phyloP scores from a whole-genome alignment of 2,329 filamentous ascomycete species.

The Aureobasidium sp. region DNA sequence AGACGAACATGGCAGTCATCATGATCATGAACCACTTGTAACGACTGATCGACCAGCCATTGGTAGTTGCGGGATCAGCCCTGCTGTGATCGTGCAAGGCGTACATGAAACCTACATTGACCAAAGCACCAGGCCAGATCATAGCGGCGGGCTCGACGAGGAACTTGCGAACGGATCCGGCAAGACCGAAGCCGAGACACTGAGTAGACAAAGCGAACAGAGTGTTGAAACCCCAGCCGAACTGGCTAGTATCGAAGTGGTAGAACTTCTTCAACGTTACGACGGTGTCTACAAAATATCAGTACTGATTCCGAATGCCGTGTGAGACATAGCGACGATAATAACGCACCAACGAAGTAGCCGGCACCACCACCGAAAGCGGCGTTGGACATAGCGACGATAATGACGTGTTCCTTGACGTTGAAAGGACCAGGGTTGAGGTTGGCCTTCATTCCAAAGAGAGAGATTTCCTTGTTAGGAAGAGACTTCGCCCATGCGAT shows the following conservation, averaged over 20 bases:
- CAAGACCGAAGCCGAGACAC: conserved; percentile 78
- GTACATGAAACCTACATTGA: conserved; percentile 67
- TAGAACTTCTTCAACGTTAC: conserved; percentile 55
- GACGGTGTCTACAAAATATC: conserved; percentile 14
- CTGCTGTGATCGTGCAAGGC: conserved; percentile 63
- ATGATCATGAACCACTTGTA: conserved; percentile 77
- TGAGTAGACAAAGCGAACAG: conserved; percentile 82
- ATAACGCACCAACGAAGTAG: conserved; percentile 16
- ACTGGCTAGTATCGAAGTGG: conserved; percentile 53
- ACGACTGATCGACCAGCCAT: conserved; percentile 73
- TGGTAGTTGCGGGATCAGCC: conserved; percentile 57
- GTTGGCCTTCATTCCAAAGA: conserved; percentile 49
- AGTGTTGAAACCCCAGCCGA: conserved; percentile 68
- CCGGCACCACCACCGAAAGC: conserved; percentile 34
- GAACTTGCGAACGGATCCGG: conserved; percentile 70
- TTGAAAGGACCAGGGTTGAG: conserved; percentile 43
- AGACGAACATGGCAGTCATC: conserved; percentile 61
- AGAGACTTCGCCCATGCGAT: conserved; percentile 51
- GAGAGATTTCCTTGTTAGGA: conserved; percentile 42
- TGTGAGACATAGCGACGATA: no score
- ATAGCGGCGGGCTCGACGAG: conserved; percentile 78
- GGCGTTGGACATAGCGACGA: conserved; percentile 40
- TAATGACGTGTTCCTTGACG: conserved; percentile 23
- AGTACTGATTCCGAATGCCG: no score
- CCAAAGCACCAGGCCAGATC: conserved; percentile 87